A percentile compares a stretch with the other conserved stretches of the same genome.
These are phyloP conservation scores for Syzygium oleosum DNA, from an alignment of 345 rosid species.

Conservation along the genomic window DNA sequence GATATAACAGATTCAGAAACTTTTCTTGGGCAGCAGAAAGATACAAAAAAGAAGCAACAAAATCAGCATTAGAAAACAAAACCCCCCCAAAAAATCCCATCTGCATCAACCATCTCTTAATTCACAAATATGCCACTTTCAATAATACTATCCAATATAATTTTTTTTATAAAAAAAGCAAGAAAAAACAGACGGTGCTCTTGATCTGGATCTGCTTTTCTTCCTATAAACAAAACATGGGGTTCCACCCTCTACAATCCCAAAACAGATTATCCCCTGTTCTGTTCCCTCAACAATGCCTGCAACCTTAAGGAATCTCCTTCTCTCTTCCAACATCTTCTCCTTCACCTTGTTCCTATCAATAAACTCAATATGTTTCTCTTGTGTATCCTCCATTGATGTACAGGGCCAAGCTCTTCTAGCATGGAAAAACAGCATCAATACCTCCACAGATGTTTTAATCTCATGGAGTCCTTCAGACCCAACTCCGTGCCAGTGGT, in stretches of 20 bases:
- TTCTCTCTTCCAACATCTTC: conserved; percentile 24
- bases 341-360: conserved; percentile 35
- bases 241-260: conserved; percentile 49
- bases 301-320: conserved; percentile 18
- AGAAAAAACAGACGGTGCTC: conserved; percentile 16
- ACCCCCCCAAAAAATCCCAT: conserved; percentile 1
- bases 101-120: conserved; percentile 24
- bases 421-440: conserved; percentile 65
- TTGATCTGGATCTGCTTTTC: conserved; percentile 68
- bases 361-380: conserved; percentile 17
- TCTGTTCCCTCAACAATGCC: background rate
- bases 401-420: conserved; percentile 65
- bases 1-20: background rate
- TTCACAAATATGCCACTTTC: conserved; percentile 4
- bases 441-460: conserved; percentile 39
- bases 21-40: conserved; percentile 1
- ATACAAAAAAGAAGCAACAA: background rate
- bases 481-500: conserved; percentile 66
- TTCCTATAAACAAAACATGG: conserved; percentile 80
- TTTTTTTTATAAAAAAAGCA: background rate
- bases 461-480: conserved; percentile 52
- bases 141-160: background rate
- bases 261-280: conserved; percentile 15
- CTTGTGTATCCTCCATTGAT: conserved; percentile 46
- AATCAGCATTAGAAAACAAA: conserved; percentile 6